Evolutionary conservation across 352 stramenopile genomes (phyloP), one percentile per base, ranked within the genome.

Genomic region (Phytopythium ostracodes): DNA sequence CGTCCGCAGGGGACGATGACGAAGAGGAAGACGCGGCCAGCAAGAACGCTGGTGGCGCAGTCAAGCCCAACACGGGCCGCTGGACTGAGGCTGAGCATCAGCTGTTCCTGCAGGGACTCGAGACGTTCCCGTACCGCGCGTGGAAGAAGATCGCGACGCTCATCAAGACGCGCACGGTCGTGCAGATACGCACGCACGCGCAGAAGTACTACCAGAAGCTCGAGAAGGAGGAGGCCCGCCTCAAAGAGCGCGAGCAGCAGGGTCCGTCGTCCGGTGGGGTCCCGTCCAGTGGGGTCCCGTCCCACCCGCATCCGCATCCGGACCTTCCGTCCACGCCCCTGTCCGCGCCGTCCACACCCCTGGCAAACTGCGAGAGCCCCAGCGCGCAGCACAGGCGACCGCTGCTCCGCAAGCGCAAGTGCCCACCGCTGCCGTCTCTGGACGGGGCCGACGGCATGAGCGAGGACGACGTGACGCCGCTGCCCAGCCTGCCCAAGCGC

Each of bases 111-210:
- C 79, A 94, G 63, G 87, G 87, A 0, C 80, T 96, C 46, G 84
- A 94, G 67, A 84, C 81, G 59, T 96, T 94, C 63, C 84, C 84
- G 36, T 93, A 94, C 63, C 81, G 84, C 29, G 87, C 84, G 17
- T 96, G 87, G 87, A 96, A 96, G 76, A 94, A 96, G 72, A 99
- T 99, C 24, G 89, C 91, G 25, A 86, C 83, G 47, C 78, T 94
- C 27, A 98, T 99, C 74, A 94, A 96, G 64, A 98, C 94, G 25
- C 79, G 96, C 58, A 98, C 91, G 9, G 84, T 96, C 43, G 87
- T 96, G 59, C 87, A 96, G 74, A 96, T 96, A 65, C 87, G 87
- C 51, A 96, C 87, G 8, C 87, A 96, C 51, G 87, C 87, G 24
- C 87, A 96, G 50, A 96, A 96, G 72, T 96, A 96, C 71, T 94